Conservation (phyloP, 352 stramenopile species). For the Hyphochytrium catenoides region DNA sequence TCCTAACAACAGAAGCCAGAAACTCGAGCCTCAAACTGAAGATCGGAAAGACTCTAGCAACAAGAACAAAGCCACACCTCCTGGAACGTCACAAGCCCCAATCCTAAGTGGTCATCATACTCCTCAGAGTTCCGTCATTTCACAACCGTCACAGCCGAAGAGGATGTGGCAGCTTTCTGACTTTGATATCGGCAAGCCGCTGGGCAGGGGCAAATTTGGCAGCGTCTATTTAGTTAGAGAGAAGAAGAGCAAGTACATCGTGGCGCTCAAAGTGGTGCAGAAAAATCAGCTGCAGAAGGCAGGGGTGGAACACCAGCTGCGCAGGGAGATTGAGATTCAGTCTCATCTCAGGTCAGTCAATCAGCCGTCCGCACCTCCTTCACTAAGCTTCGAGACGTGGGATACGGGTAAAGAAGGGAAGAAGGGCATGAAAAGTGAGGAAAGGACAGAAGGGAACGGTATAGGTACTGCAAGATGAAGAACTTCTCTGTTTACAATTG, state of each 20-base stretch:
- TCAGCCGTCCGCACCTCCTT: constrained; percentile 11
- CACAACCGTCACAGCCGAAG: constrained; percentile 2
- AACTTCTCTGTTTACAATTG: too few relatives aligned
- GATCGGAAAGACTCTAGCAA: too few relatives aligned
- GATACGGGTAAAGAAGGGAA: too few relatives aligned
- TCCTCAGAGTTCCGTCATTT: too few relatives aligned
- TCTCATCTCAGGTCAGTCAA: constrained; percentile 56
- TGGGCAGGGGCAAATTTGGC: constrained; percentile 96
- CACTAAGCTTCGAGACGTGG: constrained; percentile 10
- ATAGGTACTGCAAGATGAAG: too few relatives aligned
- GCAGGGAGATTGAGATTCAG: constrained; percentile 99
- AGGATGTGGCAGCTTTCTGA: constrained; percentile 81
- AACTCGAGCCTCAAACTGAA: too few relatives aligned
- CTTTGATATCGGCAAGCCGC: constrained; percentile 97
- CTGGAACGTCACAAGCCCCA: too few relatives aligned
- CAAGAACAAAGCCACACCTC: too few relatives aligned
- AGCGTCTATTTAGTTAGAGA: constrained; percentile 96
- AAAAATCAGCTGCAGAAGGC: constrained; percentile 92
- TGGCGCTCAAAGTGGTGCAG: constrained; percentile 95
- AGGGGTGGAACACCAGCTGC: constrained; percentile 92
- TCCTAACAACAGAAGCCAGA: too few relatives aligned
- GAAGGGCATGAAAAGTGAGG: too few relatives aligned
- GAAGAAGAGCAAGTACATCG: constrained; percentile 93
- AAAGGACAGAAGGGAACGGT: too few relatives aligned
- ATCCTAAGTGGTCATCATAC: too few relatives aligned